Evolutionary conservation across 768 basidiomycete species (phyloP), one percentile per base, ranked within the genome.

Genomic region (Lentinula lateritia): DNA sequence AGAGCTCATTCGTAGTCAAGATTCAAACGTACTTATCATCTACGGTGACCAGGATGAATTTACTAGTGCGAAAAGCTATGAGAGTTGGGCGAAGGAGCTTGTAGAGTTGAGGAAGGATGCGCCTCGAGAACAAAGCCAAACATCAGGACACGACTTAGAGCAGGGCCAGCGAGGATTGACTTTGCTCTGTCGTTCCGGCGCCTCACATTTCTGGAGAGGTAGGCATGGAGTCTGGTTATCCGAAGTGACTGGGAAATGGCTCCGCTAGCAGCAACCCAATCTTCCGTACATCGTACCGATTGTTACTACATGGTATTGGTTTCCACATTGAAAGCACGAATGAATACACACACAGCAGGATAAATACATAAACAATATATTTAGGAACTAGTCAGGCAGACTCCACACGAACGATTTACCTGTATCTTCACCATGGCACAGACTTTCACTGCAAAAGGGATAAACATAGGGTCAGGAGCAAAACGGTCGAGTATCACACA

Each of bases 371-470:
- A 16, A 56, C 15, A 56, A 28, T 28, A 4, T 28, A 28, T 28
- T 43, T 20, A 41, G 13, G 35, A 20, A 57, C 72, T 67, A 82
- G 54, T 87, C 85, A 4, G 85, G 84, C 16, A 86, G 70, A 58
- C 72, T 79, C 85, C 86, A 87, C 13, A 78, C 67, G 66, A 75
- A 87, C 16, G 82, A 75, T 68, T 82, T 83, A 1, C 87, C 87
- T 5, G 79, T 80, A 53, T 82, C 80, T 66, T 89, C 86, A n/a
- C 86, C 87, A 64, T 85, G 84, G 67, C 80, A 86, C 23, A 89
- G 69, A 18, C 72, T 77, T 66, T 89, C 87, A 16, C 86, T 87
- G 62, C 1, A 63, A 20, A 63, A 16, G 5, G 43, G 6, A 54
- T 54, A 54, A 35, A 7, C 13, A 58, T 38, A 23, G 10, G 16